These are phyloP conservation scores for Musa troglodytarum DNA, from an alignment of 176 grass and related monocot species.

Conservation along the genomic window DNA sequence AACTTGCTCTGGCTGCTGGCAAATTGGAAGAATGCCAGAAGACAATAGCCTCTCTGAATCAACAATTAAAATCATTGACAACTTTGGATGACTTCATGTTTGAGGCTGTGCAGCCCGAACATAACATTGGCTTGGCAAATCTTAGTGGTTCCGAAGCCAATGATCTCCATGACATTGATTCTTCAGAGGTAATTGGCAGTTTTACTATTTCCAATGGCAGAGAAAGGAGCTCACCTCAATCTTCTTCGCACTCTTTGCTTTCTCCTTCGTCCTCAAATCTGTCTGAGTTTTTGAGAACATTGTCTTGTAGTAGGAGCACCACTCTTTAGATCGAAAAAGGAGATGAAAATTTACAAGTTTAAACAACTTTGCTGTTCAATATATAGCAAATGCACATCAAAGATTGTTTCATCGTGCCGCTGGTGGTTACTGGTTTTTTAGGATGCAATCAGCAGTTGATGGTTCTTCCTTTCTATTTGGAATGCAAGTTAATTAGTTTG, in stretches of 20 bases:
- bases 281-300: conserved; percentile 24
- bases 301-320: neutral
- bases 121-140: conserved; percentile 19
- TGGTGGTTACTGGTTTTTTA: neutral
- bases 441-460: neutral
- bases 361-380: conserved; percentile 4
- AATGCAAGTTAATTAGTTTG: no score
- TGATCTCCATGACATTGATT: conserved; percentile 4
- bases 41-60: conserved; percentile 83
- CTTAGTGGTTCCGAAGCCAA: conserved; percentile 18
- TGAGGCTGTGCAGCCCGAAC: conserved; percentile 20
- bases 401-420: neutral
- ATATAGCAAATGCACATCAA: neutral
- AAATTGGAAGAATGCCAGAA: conserved; percentile 91
- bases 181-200: neutral
- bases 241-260: conserved; percentile 3
- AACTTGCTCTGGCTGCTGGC: conserved; percentile 55
- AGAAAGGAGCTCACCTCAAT: conserved; percentile 3
- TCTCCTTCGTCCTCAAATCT: conserved; percentile 19
- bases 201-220: conserved; percentile 24
- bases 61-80: conserved; percentile 78
- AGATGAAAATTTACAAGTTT: neutral
- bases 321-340: neutral
- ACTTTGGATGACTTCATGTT: conserved; percentile 33
- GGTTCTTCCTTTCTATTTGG: neutral